Evolutionary conservation across 345 rosid species (phyloP), one percentile per base, ranked within the genome.

Genomic region (Combretum micranthum): DNA sequence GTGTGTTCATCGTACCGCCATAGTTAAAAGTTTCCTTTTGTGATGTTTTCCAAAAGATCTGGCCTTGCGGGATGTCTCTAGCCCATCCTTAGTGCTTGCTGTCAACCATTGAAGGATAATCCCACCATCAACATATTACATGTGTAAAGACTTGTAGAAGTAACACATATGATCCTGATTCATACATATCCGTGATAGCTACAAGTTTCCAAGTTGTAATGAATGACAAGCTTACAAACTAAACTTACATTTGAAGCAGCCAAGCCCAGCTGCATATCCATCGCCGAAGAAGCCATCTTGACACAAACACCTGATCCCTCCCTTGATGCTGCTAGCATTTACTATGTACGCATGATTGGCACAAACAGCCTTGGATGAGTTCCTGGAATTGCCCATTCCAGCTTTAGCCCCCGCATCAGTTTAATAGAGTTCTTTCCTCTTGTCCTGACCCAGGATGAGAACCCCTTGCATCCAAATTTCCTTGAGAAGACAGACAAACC

Each of bases 321-420:
- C 77, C 64, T 65, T 63, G 58, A 90, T 69, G 32, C 81, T 26
- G 0, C 88, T 83, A 19, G 97, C 90, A 69, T 87, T 90, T 3
- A 83, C 83, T 44, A 55, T 47, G 50, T 52, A 48, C 15, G 88
- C 81, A 64, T 81, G 75, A 21, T 1, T 51, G 42, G 70, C 80
- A 59, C 95, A 90, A 45, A 57, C 53, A 55, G 57, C 54, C 3
- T 25, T 53, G 0, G 97, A 75, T 5, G 51, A 65, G 47, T 87
- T 90, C 58, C 59, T 59, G 90, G 95, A 64, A 90, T 56, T 0
- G 85, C 93, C 95, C 95, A 90, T 56, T 87, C 97, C 62, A 90
- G 58, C 64, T 90, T 90, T 39, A 90, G 85, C 26, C 95, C 97
- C 4, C 86, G 83, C 58, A 69, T 78, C 19, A 88, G 95, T 4